Evolutionary conservation across 2,329 filamentous ascomycete species (phyloP).

Genomic region (Penicillium sp.): DNA sequence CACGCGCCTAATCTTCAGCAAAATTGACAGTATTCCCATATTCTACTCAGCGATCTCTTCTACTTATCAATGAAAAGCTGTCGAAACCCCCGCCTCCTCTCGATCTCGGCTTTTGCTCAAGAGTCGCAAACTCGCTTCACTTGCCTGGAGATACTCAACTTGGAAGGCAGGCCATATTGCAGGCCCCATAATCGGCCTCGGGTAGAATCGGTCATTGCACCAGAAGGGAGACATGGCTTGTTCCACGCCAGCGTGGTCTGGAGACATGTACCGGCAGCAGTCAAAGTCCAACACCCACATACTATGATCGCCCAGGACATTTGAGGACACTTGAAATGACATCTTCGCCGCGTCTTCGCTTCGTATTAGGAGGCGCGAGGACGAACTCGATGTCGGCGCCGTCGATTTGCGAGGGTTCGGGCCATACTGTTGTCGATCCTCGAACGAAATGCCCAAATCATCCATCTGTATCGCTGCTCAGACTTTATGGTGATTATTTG

Average conservation of each 20-base stretch:
- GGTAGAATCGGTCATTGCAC: constrained; percentile 57
- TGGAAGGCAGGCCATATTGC: constrained; percentile 31
- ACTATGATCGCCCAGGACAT: constrained; percentile 35
- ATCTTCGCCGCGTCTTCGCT: background rate
- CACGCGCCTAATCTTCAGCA: background rate
- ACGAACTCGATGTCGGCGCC: constrained; percentile 61
- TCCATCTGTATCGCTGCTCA: constrained; percentile 45
- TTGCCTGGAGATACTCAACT: constrained; percentile 27
- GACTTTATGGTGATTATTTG: no score
- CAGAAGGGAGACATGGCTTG: no score
- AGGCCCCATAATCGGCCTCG: constrained; percentile 37
- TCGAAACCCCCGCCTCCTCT: constrained; percentile 3
- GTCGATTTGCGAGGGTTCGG: constrained; percentile 53
- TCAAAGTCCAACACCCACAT: constrained; percentile 56
- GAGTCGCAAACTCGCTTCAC: background rate
- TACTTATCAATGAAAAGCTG: constrained; percentile 13
- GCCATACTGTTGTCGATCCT: constrained; percentile 47
- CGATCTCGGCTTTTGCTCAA: background rate
- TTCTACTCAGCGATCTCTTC: background rate
- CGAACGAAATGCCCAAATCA: constrained; percentile 38
- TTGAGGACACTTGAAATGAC: constrained; percentile 24
- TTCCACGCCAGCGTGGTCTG: no score
- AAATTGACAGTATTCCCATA: background rate
- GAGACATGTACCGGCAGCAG: constrained; percentile 39
- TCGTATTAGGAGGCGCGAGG: constrained; percentile 33